Conservation (phyloP, 129 eudicot species). For the Cynara cardunculus region DNA sequence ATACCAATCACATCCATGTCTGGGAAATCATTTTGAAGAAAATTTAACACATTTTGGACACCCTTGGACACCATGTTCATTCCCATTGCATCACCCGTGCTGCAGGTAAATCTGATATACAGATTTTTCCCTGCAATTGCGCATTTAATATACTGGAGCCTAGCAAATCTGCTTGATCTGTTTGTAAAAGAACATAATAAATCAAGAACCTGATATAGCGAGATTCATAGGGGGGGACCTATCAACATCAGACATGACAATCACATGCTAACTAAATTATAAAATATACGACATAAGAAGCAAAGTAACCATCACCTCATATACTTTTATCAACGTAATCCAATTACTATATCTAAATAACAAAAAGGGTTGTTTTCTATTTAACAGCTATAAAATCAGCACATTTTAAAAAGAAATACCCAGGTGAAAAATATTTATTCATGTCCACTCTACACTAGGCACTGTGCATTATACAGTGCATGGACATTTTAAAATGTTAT, state of each 20-base stretch:
- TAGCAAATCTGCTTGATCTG: constrained; percentile 81
- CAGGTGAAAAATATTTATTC: background rate
- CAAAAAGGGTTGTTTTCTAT: background rate
- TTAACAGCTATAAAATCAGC: background rate
- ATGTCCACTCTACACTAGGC: background rate
- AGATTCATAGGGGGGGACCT: background rate
- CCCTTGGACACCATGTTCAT: constrained; percentile 91
- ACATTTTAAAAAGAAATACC: background rate
- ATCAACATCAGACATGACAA: constrained; percentile 20
- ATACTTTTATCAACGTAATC: constrained; percentile 4
- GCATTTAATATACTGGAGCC: constrained; percentile 57
- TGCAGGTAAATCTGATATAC: constrained; percentile 66
- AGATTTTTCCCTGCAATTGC: constrained; percentile 70
- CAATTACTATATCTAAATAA: constrained; percentile 1
- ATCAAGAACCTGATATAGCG: background rate
- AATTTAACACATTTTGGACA: constrained; percentile 72
- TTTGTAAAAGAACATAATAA: background rate
- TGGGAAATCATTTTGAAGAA: constrained; percentile 62
- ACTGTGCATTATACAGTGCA: background rate
- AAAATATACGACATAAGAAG: background rate
- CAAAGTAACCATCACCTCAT: constrained; percentile 6
- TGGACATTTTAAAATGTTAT: background rate
- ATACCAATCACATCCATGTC: constrained; percentile 84
- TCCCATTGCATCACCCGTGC: constrained; percentile 89
- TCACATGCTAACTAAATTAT: constrained; percentile 10